A percentile compares a stretch with the other conserved stretches of the same genome.
These are phyloP conservation scores for Iris pallida DNA, from an alignment of 116 monocot species.

Conservation along the genomic window DNA sequence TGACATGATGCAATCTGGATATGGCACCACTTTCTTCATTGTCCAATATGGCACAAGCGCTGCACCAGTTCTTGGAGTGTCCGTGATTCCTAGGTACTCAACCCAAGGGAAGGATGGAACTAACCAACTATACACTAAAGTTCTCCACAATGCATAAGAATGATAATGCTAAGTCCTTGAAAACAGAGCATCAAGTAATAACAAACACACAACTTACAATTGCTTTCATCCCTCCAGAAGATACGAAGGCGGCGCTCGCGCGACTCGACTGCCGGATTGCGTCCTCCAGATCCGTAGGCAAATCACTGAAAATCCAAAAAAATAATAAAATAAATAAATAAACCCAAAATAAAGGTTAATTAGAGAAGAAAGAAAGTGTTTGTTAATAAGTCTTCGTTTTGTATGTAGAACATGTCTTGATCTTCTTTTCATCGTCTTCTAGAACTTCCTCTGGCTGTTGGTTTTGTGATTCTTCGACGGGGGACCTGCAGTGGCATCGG, in stretches of 20 bases:
- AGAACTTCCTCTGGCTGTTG: neutral
- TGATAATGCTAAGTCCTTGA: too few species aligned
- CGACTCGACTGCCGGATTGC: constrained; percentile 76
- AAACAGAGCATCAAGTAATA: too few species aligned
- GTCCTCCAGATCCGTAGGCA: constrained; percentile 77
- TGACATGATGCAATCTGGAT: too few species aligned
- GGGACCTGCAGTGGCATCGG: neutral
- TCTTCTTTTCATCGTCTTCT: too few species aligned
- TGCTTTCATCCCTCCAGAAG: constrained; percentile 74
- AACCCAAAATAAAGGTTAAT: neutral
- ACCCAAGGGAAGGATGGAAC: too few species aligned
- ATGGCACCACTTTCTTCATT: too few species aligned
- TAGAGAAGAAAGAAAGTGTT: neutral
- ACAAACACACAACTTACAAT: too few species aligned
- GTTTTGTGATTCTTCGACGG: neutral
- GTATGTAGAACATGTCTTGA: constrained; percentile 49
- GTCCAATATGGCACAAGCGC: too few species aligned
- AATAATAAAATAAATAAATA: neutral
- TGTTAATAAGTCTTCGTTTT: neutral
- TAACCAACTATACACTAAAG: too few species aligned
- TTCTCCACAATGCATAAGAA: too few species aligned
- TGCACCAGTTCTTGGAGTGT: too few species aligned
- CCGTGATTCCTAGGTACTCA: too few species aligned
- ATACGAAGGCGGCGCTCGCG: constrained; percentile 53
- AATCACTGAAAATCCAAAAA: constrained; percentile 42